Evolutionary conservation across 345 rosid genomes (phyloP).

Genomic region (Moricandia moricandioides): DNA sequence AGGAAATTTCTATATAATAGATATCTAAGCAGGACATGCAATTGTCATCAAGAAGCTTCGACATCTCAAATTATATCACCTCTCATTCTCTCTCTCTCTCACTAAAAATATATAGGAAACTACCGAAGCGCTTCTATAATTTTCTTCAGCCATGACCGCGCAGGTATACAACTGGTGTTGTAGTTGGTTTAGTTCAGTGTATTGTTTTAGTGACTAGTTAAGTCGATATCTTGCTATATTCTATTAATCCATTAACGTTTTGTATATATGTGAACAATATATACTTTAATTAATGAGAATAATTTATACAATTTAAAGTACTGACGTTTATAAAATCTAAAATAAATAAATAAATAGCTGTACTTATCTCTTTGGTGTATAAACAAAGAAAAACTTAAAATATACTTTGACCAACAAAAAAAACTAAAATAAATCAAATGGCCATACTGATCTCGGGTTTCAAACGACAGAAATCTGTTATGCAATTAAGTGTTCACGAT

Average conservation of each 20-base stretch:
- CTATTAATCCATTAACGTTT: no score
- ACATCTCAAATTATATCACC: neutral
- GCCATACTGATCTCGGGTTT: neutral
- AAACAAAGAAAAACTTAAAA: no score
- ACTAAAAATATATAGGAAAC: neutral
- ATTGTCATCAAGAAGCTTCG: conserved; percentile 20
- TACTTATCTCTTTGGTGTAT: no score
- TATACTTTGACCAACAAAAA: no score
- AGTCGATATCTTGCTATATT: no score
- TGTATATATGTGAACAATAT: neutral
- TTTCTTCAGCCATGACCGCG: conserved; percentile 15
- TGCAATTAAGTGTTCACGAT: conserved; percentile 46
- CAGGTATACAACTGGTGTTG: conserved; percentile 3
- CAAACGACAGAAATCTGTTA: conserved; percentile 50
- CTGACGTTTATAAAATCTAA: no score
- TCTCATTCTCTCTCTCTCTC: neutral
- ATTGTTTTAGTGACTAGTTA: no score
- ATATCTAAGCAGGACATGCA: neutral
- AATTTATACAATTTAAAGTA: no score
- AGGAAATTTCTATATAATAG: conserved; percentile 15
- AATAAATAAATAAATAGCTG: no score
- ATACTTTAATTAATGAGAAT: neutral
- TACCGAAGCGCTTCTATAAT: neutral
- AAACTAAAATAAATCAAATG: neutral
- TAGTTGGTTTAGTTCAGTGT: no score